Base-by-base conservation (phyloP, 768 basidiomycete genomes). In the Podaxis rugospora region DNA sequence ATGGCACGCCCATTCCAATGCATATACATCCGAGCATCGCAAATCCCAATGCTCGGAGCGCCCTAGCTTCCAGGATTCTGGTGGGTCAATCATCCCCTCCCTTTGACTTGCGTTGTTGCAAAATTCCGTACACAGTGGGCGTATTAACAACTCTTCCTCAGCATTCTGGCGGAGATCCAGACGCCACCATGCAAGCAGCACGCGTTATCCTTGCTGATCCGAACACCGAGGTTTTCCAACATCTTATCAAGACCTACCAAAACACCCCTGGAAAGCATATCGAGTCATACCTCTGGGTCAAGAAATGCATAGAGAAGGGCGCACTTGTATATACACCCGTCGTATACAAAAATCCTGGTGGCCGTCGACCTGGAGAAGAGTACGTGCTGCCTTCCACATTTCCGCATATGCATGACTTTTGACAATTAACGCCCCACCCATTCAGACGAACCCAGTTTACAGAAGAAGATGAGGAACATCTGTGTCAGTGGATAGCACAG, bases 311-410 rank as follows among this genome's bases (percentile, higher is more conserved):
- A 53, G 89, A 90, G 66, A 86, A 80, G 62, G 83, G 86, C 1
- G 67, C 79, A 5, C 75, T 90, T 23, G 71, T 81, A 44, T 92
- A 86, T 65, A 92, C 90, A 1, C 90, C 89, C 0, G 74, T 90
- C 37, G 85, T 91, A 1, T 92, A 90, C 72, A 92, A 92, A 72
- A 92, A 93, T 64, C 89, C 89, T 6, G 91, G 91, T 13, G 91
- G 91, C 3, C 78, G 91, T 60, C 82, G 89, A 37, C 82, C 90
- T 25, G 91, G 90, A 47, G 89, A 91, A 80, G 90, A 91, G 91
- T 91, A 63, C 57, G 86, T 73, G 13, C 39, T 28, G 51, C 21
- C 25, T 27, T 57, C n/a, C 58, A 56, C 4, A 39, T 59, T 50
- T 56, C 51, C 46, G 54, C n/a, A 36, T 46, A 5, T 25, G 21